These are phyloP conservation scores for Paxillus ammoniavirescens DNA, from an alignment of 768 basidiomycete species.

Conservation along the genomic window DNA sequence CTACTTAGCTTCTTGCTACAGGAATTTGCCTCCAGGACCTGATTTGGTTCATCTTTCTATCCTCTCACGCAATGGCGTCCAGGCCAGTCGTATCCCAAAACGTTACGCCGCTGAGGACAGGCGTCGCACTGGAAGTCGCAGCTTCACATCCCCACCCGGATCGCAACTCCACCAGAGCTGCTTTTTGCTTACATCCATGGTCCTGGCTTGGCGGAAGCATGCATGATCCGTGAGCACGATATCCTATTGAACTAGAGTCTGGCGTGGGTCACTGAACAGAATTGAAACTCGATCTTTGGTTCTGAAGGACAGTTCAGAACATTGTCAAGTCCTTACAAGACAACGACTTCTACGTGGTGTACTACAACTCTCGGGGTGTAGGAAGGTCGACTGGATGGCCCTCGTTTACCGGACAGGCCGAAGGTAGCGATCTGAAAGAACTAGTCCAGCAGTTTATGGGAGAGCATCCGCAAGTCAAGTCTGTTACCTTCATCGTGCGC, in stretches of 20 bases:
- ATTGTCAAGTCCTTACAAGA: slow-evolving; percentile 42
- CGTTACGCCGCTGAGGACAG: slow-evolving; percentile 31
- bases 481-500: slow-evolving; percentile 62
- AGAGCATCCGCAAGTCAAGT: slow-evolving; percentile 39
- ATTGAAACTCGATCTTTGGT: neutral
- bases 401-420: slow-evolving; percentile 68
- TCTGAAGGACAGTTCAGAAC: slow-evolving; percentile 39
- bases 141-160: slow-evolving; percentile 27
- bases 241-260: neutral
- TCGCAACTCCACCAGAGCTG: slow-evolving; percentile 42
- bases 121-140: slow-evolving; percentile 44
- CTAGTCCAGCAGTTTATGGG: slow-evolving; percentile 55
- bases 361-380: slow-evolving; percentile 78
- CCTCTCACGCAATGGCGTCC: neutral
- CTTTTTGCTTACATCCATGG: slow-evolving; percentile 82
- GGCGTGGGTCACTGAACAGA: neutral
- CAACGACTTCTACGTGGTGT: slow-evolving; percentile 55
- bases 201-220: slow-evolving; percentile 79
- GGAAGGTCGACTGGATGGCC: slow-evolving; percentile 72
- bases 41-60: no score
- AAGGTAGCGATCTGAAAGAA: slow-evolving; percentile 68
- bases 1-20: no score
- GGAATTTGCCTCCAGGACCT: no score
- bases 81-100: slow-evolving; percentile 5
- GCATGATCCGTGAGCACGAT: slow-evolving; percentile 65